Conservation (phyloP, 1,284 basidiomycete species). For the Hymenochaete sp. region DNA sequence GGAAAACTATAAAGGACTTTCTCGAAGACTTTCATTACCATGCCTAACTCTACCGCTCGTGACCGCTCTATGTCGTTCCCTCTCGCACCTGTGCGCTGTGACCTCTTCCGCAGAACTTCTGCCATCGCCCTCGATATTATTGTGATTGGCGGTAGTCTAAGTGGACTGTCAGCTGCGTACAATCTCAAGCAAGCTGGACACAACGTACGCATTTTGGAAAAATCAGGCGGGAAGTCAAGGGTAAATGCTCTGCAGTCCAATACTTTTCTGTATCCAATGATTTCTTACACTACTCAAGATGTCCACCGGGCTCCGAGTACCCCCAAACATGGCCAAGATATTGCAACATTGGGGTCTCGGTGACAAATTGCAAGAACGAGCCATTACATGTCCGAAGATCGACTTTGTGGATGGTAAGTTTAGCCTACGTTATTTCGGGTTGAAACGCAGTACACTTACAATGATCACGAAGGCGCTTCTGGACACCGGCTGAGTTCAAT, state of each 20-base stretch:
- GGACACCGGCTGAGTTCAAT: constrained; percentile 7
- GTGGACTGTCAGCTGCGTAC: constrained; percentile 43
- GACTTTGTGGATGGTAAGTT: constrained; percentile 5
- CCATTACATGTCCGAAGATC: constrained; percentile 6
- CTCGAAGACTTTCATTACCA: no score
- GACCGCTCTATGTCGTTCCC: no score
- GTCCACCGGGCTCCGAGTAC: constrained; percentile 34
- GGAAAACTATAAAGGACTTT: neutral
- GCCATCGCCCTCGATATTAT: constrained; percentile 20
- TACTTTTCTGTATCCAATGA: neutral
- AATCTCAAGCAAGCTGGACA: constrained; percentile 42
- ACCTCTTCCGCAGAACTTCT: no score
- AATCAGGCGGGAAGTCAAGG: constrained; percentile 25
- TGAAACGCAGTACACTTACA: no score
- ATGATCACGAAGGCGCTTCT: no score
- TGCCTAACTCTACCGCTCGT: no score
- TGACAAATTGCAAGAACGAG: constrained; percentile 17
- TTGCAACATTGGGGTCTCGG: constrained; percentile 45
- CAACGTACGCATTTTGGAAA: constrained; percentile 43
- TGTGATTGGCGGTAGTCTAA: constrained; percentile 21
- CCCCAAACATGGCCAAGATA: constrained; percentile 41
- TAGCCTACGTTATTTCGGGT: no score
- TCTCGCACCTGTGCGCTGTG: no score
- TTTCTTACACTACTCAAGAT: neutral
- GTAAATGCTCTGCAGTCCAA: constrained; percentile 21